Evolutionary conservation across 805 yeast genomes (phyloP), one percentile per base, ranked within the genome.

Genomic region (Jamesozyma spencerorum): DNA sequence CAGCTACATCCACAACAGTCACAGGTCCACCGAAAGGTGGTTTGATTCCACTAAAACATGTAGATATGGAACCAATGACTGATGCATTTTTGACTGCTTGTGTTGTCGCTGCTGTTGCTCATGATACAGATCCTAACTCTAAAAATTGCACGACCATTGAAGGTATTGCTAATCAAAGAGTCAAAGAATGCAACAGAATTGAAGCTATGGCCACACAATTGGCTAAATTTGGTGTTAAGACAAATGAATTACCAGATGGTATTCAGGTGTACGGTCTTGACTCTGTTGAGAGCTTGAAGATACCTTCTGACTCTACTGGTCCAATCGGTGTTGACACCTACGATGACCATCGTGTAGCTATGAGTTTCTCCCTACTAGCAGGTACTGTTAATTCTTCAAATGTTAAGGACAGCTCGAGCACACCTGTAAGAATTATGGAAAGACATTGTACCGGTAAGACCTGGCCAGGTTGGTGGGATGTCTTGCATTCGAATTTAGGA

Each of bases 391-490:
- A 56, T 26, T 39, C 50, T 6, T 33, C 30, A 13, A 35, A 31
- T 49, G 19, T 26, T 1, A 15, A 27, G 2, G 29, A 29, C 12
- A 17, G 18, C 2, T 38, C 35, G 12, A 58, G 63, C 34, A 69
- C 67, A 3, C 79, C 84, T 1, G 90, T 83, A 1, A 68, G 78
- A 47, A 77, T 92, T 44, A 77, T 81, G 49, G 96, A 90, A 57
- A 78, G 97, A 64, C 75, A 82, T 19, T 86, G 97, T 58, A 94
- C 96, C 1, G 94, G 90, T 42, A 92, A 92, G 67, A 92, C 98
- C 0, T 92, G 98, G 98, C 98, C 98, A 17, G 97, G 97, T 30
- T 92, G 98, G 98, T 92, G 98, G 98, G 98, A 92, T 64, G 74
- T 79, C 28, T 68, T 92, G 47, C 87, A 79, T 57, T 73, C 82